Evolutionary conservation across 1,284 basidiomycete species (phyloP).

Genomic region (Amylostereum areolatum): DNA sequence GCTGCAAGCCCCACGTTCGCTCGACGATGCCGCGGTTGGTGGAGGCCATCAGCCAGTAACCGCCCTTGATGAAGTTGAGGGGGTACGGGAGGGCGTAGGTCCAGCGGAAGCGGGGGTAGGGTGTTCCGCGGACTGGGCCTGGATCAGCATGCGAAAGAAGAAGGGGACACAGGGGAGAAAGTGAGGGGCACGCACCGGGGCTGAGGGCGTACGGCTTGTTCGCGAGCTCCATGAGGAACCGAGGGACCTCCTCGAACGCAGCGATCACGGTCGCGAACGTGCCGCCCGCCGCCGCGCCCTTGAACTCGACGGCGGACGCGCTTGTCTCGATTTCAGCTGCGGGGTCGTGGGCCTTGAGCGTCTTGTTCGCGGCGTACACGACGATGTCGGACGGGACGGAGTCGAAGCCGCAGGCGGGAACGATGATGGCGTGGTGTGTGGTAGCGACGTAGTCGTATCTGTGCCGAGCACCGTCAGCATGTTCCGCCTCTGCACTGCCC

Average conservation of each 20-base stretch:
- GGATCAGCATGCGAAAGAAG: not conserved
- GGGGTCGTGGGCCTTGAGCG: slow-evolving; percentile 32
- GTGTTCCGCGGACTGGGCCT: slow-evolving; percentile 35
- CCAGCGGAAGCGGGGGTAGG: slow-evolving; percentile 28
- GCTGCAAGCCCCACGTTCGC: slow-evolving; percentile 72
- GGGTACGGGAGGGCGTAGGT: slow-evolving; percentile 45
- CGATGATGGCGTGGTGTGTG: slow-evolving; percentile 60
- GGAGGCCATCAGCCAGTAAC: slow-evolving; percentile 55
- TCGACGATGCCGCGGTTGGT: slow-evolving; percentile 68
- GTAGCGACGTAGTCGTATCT: slow-evolving; percentile 63
- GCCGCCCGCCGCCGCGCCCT: slow-evolving; percentile 63
- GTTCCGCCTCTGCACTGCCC: slow-evolving; percentile 3
- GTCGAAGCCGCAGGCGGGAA: slow-evolving; percentile 70
- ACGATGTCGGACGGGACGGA: slow-evolving; percentile 65
- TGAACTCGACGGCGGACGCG: slow-evolving; percentile 40
- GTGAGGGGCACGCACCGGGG: slow-evolving; percentile 37
- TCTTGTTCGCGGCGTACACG: slow-evolving; percentile 50
- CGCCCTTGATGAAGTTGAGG: slow-evolving; percentile 43
- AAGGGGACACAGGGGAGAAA: slow-evolving; percentile 1
- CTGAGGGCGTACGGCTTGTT: slow-evolving; percentile 46
- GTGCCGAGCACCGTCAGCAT: not conserved
- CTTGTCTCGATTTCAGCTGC: slow-evolving; percentile 29
- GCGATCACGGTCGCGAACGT: slow-evolving; percentile 53
- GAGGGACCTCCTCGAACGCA: slow-evolving; percentile 42
- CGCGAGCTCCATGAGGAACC: slow-evolving; percentile 27